These are phyloP conservation scores for Calonectria pauciramosa DNA, from an alignment of 2,329 filamentous ascomycete species.

Conservation along the genomic window DNA sequence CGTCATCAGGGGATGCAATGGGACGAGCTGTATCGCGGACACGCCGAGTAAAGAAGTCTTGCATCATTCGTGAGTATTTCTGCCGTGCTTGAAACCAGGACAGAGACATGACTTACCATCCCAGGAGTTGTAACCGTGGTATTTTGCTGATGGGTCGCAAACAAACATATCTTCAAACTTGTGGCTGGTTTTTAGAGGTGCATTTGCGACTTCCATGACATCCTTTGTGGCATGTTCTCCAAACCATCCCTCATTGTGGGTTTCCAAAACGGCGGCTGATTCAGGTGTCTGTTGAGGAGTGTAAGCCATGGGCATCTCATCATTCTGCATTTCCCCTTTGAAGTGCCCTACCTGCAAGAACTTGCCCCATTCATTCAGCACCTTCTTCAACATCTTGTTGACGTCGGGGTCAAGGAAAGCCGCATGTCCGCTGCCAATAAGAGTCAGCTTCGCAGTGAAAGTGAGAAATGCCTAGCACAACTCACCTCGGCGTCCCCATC, in stretches of 20 bases:
- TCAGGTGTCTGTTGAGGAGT: slow-evolving; percentile 56
- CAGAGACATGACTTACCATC: background rate
- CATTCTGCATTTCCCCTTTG: background rate
- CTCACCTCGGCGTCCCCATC: slow-evolving; percentile 67
- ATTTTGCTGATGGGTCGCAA: slow-evolving; percentile 67
- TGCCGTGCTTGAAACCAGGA: background rate
- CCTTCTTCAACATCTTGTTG: slow-evolving; percentile 66
- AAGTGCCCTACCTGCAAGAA: slow-evolving; percentile 58
- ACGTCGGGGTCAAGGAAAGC: slow-evolving; percentile 70
- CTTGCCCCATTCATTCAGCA: slow-evolving; percentile 70
- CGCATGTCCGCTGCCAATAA: slow-evolving; percentile 59
- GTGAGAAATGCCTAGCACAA: background rate
- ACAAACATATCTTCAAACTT: slow-evolving; percentile 73
- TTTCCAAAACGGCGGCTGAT: slow-evolving; percentile 65
- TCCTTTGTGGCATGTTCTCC: slow-evolving; percentile 63
- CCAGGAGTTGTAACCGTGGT: slow-evolving; percentile 67
- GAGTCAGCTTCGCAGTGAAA: background rate
- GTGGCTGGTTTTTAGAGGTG: slow-evolving; percentile 56
- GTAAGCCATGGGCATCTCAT: background rate
- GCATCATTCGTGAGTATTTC: background rate
- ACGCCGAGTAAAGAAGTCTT: background rate
- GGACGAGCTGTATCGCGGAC: slow-evolving; percentile 61
- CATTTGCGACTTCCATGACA: slow-evolving; percentile 66
- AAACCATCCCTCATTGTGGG: slow-evolving; percentile 66
- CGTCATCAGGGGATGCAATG: slow-evolving; percentile 68